Evolutionary conservation across 805 yeast genomes (phyloP).

Genomic region (Barnettozyma botsteinii): DNA sequence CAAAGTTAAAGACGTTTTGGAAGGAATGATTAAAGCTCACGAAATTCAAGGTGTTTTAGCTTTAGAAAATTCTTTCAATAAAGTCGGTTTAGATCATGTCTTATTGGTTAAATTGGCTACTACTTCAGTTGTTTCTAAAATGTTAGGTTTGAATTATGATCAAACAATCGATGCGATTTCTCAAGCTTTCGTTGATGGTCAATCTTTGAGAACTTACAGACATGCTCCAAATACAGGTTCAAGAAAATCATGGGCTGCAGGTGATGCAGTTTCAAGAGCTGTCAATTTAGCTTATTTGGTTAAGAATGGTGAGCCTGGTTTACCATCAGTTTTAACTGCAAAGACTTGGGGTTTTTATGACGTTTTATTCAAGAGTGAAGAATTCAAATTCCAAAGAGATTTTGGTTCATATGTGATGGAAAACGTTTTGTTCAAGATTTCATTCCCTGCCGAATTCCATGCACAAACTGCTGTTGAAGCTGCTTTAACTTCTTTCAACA

Average conservation of each 20-base stretch:
- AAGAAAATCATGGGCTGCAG: conserved; percentile 65
- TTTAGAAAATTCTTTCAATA: conserved; percentile 53
- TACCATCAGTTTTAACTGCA: conserved; percentile 54
- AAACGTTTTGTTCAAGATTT: conserved; percentile 53
- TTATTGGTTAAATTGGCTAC: conserved; percentile 54
- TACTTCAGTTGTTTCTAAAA: conserved; percentile 51
- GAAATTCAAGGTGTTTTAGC: conserved; percentile 59
- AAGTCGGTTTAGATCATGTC: conserved; percentile 57
- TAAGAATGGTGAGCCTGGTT: conserved; percentile 46
- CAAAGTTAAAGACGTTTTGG: conserved; percentile 45
- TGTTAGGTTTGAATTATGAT: conserved; percentile 43
- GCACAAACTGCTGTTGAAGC: conserved; percentile 63
- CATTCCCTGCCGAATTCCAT: conserved; percentile 62
- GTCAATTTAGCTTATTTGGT: conserved; percentile 50
- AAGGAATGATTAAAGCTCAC: conserved; percentile 57
- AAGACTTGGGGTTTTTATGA: conserved; percentile 61
- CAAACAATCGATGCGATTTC: conserved; percentile 52
- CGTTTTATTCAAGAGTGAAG: conserved; percentile 48
- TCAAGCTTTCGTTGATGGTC: conserved; percentile 60
- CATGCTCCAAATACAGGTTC: conserved; percentile 62
- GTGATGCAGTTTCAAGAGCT: conserved; percentile 56
- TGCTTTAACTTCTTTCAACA: conserved; percentile 38
- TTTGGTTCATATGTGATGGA: conserved; percentile 59
- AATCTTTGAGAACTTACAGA: conserved; percentile 52
- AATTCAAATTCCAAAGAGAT: conserved; percentile 47